Conservation (phyloP, 192 early-diverging fungal species). For the Coemansia sp. region DNA sequence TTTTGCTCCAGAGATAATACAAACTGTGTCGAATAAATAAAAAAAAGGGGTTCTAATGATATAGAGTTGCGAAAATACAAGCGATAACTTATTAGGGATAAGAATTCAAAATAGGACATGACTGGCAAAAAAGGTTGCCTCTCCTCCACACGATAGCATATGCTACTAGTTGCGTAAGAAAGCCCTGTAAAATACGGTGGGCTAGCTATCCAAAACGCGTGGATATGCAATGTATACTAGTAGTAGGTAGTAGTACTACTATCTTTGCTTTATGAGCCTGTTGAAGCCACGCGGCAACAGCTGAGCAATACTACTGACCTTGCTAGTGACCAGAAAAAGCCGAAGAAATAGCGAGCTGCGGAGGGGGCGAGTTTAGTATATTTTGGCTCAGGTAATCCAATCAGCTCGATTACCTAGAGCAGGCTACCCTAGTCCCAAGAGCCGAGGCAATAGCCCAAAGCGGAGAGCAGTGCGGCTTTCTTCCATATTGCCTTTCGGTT, state of each 20-base stretch:
- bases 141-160: background rate
- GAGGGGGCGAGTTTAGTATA: background rate
- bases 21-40: background rate
- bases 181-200: background rate
- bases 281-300: constrained; percentile 3
- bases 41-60: background rate
- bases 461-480: background rate
- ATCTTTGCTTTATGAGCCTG: constrained; percentile 7
- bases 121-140: background rate
- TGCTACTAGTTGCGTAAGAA: background rate
- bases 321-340: background rate
- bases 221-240: constrained; percentile 6
- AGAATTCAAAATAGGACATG: background rate
- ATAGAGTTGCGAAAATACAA: constrained; percentile 1
- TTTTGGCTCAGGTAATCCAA: background rate
- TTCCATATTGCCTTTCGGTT: background rate
- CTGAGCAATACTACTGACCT: background rate
- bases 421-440: background rate
- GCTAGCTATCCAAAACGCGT: background rate
- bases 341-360: background rate
- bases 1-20: background rate
- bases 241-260: constrained; percentile 4
- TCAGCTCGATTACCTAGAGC: background rate
- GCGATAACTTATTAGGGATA: background rate
- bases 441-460: background rate